These are phyloP conservation scores for Cokeromyces recurvatus DNA, from an alignment of 371 early-diverging fungal species.

Conservation along the genomic window DNA sequence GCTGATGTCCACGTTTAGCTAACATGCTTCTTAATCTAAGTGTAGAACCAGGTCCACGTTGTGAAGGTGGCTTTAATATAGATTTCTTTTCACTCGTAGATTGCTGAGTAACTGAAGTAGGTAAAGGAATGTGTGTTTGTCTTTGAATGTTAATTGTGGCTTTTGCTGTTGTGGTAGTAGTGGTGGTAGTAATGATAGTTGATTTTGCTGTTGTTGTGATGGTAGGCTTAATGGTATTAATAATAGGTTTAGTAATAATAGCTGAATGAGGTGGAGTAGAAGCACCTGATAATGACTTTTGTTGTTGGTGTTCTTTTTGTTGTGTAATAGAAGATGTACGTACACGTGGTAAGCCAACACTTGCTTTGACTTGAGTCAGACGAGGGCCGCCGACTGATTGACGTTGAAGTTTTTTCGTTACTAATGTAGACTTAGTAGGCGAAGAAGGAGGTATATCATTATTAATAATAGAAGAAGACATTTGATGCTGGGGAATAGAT, in stretches of 20 bases:
- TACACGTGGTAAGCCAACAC: conserved; percentile 24
- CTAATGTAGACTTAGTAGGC: background rate
- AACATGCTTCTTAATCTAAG: conserved; percentile 32
- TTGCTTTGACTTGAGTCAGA: conserved; percentile 19
- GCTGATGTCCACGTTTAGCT: conserved; percentile 14
- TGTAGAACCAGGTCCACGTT: conserved; percentile 35
- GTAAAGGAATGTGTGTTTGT: conserved; percentile 9
- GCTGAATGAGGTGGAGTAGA: background rate
- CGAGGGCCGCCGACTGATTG: conserved; percentile 24
- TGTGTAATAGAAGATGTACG: conserved; percentile 24
- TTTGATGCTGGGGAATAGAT: too few relatives aligned
- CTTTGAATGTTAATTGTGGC: background rate
- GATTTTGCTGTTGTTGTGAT: background rate
- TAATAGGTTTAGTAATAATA: background rate
- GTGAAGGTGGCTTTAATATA: conserved; percentile 18
- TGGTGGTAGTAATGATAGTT: background rate
- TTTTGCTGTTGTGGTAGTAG: background rate
- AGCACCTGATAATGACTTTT: background rate
- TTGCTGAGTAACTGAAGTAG: background rate
- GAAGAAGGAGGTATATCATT: background rate
- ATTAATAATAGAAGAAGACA: too few relatives aligned
- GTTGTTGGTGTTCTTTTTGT: conserved; percentile 8
- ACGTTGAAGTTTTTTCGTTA: conserved; percentile 12
- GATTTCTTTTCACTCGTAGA: conserved; percentile 10
- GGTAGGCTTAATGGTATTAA: background rate